A percentile compares a stretch with the other conserved stretches of the same genome.
Conservation (phyloP, 1,284 basidiomycete species). For the Paramarasmius palmivorus region DNA sequence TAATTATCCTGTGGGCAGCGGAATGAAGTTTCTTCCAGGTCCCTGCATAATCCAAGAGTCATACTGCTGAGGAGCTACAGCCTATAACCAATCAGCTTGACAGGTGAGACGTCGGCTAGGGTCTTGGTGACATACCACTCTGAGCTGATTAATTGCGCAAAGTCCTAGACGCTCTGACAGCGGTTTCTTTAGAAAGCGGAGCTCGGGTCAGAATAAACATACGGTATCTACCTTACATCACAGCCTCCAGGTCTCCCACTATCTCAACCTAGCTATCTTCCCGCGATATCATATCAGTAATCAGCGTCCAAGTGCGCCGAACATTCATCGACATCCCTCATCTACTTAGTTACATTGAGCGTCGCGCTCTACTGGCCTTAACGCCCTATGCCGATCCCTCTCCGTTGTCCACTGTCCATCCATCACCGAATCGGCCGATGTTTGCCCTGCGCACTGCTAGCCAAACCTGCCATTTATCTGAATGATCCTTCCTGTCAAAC, state of each 20-base stretch:
- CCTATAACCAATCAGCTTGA: neutral
- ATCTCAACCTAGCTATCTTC: too few relatives aligned
- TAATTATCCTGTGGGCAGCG: too few relatives aligned
- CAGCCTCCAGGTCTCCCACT: neutral
- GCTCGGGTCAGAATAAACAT: neutral
- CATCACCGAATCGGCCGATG: too few relatives aligned
- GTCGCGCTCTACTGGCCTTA: neutral
- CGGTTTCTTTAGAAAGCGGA: neutral
- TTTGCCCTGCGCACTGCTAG: too few relatives aligned
- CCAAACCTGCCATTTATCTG: neutral
- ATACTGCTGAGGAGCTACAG: neutral
- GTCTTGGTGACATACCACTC: neutral
- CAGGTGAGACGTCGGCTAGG: slow-evolving; percentile 6
- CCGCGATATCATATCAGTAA: too few relatives aligned
- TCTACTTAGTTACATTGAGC: too few relatives aligned
- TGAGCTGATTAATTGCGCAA: neutral
- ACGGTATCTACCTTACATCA: neutral
- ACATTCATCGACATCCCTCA: too few relatives aligned
- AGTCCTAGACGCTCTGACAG: neutral
- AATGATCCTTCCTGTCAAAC: slow-evolving; percentile 2
- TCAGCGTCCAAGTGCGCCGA: too few relatives aligned
- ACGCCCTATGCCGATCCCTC: neutral
- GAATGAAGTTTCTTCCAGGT: too few relatives aligned
- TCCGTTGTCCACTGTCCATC: too few relatives aligned
- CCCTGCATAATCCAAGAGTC: neutral